Base-by-base conservation (phyloP, 768 basidiomycete genomes). In the Xerocomellus intermedius region DNA sequence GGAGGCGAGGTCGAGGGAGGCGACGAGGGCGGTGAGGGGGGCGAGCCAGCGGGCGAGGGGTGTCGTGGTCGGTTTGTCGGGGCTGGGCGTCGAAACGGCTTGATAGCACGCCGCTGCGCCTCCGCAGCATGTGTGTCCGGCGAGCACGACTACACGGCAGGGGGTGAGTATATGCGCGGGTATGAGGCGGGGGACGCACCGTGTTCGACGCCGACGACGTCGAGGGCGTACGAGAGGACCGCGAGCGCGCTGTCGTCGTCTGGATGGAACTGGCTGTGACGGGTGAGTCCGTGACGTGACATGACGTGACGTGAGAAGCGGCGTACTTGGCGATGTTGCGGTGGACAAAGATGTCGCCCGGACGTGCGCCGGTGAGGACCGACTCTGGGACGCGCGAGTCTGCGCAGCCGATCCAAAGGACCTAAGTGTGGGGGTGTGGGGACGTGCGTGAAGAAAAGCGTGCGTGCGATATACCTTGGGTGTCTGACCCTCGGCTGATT, bases 381-480 rank as follows among this genome's bases (percentile, higher is more conserved):
- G 83, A 82, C 69, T 94, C 93, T 28, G 93, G 91, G 1, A 94
- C 91, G 58, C 94, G 79, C 16, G 92, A 94, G 73, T 96, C 94
- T 24, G 91, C 79, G 67, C 89, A 91, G 48, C 89, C 87, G 66
- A 91, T 83, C 88, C 88, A 91, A 63, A 90, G 82, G 10, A 87
- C 75, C 89, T n/a, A n/a, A n/a, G n/a, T n/a, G n/a, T n/a, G n/a
- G n/a, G n/a, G n/a, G n/a, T n/a, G n/a, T n/a, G n/a, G n/a, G n/a
- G n/a, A 39, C 24, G 21, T 9, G 26, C n/a, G n/a, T n/a, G n/a
- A n/a, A 24, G 24, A 24, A 2, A 5, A 24, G 24, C 24, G 13
- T 5, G 12, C 9, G n/a, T n/a, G 28, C 9, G 8, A 30, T 7
- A 24, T 55, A 83, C 88, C 75, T 89, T 83, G 8, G 87, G 85